Evolutionary conservation across 2,329 filamentous ascomycete genomes (phyloP).

Genomic region (Sporothrix pseudoabietina): DNA sequence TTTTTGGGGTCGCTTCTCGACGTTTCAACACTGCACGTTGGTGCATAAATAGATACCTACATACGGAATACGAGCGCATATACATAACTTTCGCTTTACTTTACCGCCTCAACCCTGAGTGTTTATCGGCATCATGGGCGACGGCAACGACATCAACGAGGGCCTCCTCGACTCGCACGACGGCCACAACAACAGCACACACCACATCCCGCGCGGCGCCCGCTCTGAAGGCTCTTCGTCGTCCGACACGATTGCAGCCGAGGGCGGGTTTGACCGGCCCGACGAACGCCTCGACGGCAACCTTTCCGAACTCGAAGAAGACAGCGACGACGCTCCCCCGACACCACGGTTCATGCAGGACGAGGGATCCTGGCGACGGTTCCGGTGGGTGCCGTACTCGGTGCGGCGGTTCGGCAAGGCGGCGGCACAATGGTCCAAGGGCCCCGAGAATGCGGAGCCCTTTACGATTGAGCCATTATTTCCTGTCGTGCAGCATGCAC

Average conservation of each 20-base stretch:
- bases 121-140: constrained; percentile 22
- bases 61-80: neutral
- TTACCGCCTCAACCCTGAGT: neutral
- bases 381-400: constrained; percentile 62
- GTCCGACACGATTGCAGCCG: constrained; percentile 28
- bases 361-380: constrained; percentile 52
- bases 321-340: constrained; percentile 46
- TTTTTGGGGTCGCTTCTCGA: neutral
- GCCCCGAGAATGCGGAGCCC: constrained; percentile 56
- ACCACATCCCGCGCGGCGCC: constrained; percentile 7
- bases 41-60: neutral
- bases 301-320: constrained; percentile 52
- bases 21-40: neutral
- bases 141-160: constrained; percentile 13
- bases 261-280: constrained; percentile 23
- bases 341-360: constrained; percentile 65
- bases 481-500: constrained; percentile 67
- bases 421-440: constrained; percentile 54
- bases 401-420: constrained; percentile 51
- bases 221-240: constrained; percentile 31
- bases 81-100: neutral
- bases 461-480: constrained; percentile 63
- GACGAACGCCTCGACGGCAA: constrained; percentile 43
- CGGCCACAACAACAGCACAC: neutral
- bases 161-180: constrained; percentile 18